Base-by-base conservation (phyloP, 1,139 yeast species). In the Pichia sorboxylosa region DNA sequence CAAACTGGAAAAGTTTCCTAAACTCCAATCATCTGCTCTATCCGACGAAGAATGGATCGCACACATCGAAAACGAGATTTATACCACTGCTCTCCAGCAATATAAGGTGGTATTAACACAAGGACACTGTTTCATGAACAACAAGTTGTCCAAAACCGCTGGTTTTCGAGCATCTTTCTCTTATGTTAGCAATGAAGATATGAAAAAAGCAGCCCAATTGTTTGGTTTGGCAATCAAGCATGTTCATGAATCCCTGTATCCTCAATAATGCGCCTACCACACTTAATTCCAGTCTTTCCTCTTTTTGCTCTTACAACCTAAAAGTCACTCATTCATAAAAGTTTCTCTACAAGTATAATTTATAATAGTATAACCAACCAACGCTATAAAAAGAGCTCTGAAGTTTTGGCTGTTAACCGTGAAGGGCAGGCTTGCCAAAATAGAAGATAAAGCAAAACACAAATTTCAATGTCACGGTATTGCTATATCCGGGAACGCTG, bases 81-180 rank as follows among this genome's bases (percentile, higher is more conserved):
- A 61, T 43, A 65, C 66, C 34, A 55, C 57, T 37, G 66, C 61
- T 16, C 55, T 65, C 32, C 55, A 59, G 38, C 61, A 61, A 39
- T 36, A 33, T 17, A 69, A 70, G 3, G 58, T 67, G 34, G 59
- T 67, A 40, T 58, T 70, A 61, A 64, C 69, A 36, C 73, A 73
- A 22, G 76, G 76, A 13, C 65, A 69, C 16, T 69, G 74, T 74
- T 70, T 70, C 53, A 63, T 65, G 54, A 59, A 60, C 20, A 56
- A 55, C 27, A 45, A 55, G 13, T 13, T n/a, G 24, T 56, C 58
- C 15, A 53, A 57, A 33, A 48, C 46, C 29, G 57, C 67, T 30
- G 70, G 71, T 49, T 70, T 69, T 49, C 61, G 77, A 50, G 76
- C 75, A n/a, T 68, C 76, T 14, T 70, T 65, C 40, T 73, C 76